phyloP scores from a whole-genome alignment of 2,329 filamentous ascomycete genomes.

The Penicillium sp. region DNA sequence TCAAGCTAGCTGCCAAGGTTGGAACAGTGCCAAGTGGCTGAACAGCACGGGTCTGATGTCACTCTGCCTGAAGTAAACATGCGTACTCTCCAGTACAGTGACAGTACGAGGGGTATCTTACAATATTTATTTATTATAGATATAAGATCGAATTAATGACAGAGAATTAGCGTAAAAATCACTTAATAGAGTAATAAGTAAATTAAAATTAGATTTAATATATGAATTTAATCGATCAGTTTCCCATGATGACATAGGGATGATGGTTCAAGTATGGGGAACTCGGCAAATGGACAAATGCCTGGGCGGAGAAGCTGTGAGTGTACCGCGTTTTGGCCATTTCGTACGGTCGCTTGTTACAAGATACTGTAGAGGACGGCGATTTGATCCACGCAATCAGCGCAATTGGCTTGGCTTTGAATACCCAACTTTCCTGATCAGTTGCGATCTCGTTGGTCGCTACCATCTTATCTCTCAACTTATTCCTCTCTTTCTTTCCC shows the following conservation, averaged over 20 bases:
- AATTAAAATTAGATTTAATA: not conserved
- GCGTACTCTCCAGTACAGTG: conserved; percentile 11
- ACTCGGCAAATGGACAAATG: not conserved
- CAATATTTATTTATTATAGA: not conserved
- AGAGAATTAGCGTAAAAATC: not conserved
- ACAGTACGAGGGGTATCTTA: not conserved
- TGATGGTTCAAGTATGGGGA: conserved; percentile 2
- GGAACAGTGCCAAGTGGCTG: not conserved
- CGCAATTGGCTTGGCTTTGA: conserved; percentile 22
- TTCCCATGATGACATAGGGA: not conserved
- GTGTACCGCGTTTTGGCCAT: conserved; percentile 5
- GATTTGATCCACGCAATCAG: conserved; percentile 24
- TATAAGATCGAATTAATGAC: not conserved
- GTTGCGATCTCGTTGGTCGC: conserved; percentile 7
- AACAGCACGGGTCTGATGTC: conserved; percentile 25
- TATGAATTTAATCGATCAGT: not conserved
- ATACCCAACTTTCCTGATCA: conserved; percentile 20
- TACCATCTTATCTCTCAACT: not conserved
- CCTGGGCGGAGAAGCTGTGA: not conserved
- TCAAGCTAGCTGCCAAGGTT: not conserved
- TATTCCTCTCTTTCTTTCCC: conserved; percentile 1
- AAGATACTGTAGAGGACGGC: not conserved
- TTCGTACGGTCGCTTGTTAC: conserved; percentile 8
- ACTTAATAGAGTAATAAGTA: not conserved
- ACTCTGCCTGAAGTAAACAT: conserved; percentile 19